These are phyloP conservation scores for Leccinum variicolor DNA, from an alignment of 768 basidiomycete species.

Conservation along the genomic window DNA sequence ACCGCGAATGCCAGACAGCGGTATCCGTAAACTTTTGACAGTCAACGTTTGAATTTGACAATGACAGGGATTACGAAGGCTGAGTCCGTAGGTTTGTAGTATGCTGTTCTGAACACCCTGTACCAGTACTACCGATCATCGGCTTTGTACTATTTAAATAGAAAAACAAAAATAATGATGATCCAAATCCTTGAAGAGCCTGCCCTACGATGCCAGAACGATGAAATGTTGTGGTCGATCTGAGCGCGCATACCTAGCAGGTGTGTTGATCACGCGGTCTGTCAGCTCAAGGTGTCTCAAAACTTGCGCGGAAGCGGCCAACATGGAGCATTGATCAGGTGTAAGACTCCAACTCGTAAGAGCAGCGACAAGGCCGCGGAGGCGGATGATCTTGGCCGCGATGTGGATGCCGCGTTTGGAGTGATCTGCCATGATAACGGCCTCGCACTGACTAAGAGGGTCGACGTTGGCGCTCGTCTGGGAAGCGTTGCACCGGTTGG, in stretches of 20 bases:
- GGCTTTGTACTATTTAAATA: neutral
- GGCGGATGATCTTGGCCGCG: conserved; percentile 20
- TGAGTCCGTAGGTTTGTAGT: neutral
- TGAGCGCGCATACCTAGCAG: too few species aligned
- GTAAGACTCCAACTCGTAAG: conserved; percentile 11
- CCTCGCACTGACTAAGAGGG: neutral
- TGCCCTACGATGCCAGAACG: neutral
- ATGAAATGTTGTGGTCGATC: too few species aligned
- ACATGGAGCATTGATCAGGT: conserved; percentile 5
- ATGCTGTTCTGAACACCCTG: neutral
- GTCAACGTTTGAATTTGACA: neutral
- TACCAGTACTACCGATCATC: too few species aligned
- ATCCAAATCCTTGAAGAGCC: neutral
- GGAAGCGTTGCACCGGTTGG: too few species aligned
- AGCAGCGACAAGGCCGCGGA: conserved; percentile 14
- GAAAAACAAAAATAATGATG: neutral
- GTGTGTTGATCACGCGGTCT: neutral
- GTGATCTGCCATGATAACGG: neutral
- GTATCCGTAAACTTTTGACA: conserved; percentile 1
- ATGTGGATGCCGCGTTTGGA: conserved; percentile 13
- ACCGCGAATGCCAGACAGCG: neutral
- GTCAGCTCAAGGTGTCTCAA: conserved; percentile 19
- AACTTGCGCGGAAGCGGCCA: conserved; percentile 18
- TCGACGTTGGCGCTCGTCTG: too few species aligned
- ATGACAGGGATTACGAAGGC: neutral